Conservation (phyloP, 1,139 yeast species). For the Hemisphaericaspora xylofermentans region DNA sequence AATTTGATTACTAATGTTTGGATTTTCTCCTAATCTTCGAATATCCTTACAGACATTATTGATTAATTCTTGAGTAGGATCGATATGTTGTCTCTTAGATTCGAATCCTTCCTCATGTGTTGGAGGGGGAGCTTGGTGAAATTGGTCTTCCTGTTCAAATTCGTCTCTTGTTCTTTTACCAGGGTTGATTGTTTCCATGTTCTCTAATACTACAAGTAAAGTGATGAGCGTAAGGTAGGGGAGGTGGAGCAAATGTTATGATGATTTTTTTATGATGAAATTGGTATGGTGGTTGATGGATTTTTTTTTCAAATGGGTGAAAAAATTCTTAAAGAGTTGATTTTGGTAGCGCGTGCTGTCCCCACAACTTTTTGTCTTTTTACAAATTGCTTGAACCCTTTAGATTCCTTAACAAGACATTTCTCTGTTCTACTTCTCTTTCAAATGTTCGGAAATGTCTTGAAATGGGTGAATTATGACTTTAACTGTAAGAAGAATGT, state of each 20-base stretch:
- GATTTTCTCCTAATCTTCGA: slow-evolving; percentile 64
- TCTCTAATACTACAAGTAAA: not conserved
- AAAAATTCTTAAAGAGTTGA: no score
- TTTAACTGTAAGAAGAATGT: no score
- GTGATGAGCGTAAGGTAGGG: not conserved
- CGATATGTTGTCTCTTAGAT: slow-evolving; percentile 39
- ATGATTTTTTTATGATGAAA: no score
- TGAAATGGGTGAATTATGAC: no score
- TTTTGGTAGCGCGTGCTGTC: no score
- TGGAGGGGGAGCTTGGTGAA: slow-evolving; percentile 13
- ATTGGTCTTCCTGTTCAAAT: slow-evolving; percentile 28
- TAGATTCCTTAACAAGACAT: no score
- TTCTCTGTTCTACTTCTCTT: no score
- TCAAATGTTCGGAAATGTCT: no score
- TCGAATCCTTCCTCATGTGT: slow-evolving; percentile 12
- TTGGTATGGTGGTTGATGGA: no score
- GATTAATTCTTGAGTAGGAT: slow-evolving; percentile 43
- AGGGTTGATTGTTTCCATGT: slow-evolving; percentile 19
- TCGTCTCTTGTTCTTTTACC: slow-evolving; percentile 43
- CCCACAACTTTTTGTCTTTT: no score
- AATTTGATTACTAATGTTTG: slow-evolving; percentile 49
- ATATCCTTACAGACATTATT: slow-evolving; percentile 54
- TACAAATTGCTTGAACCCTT: no score
- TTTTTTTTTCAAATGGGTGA: no score
- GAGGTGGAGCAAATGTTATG: not conserved